Conservation (phyloP, 2,329 filamentous ascomycete genomes). For the Pseudogymnoascus sp. region DNA sequence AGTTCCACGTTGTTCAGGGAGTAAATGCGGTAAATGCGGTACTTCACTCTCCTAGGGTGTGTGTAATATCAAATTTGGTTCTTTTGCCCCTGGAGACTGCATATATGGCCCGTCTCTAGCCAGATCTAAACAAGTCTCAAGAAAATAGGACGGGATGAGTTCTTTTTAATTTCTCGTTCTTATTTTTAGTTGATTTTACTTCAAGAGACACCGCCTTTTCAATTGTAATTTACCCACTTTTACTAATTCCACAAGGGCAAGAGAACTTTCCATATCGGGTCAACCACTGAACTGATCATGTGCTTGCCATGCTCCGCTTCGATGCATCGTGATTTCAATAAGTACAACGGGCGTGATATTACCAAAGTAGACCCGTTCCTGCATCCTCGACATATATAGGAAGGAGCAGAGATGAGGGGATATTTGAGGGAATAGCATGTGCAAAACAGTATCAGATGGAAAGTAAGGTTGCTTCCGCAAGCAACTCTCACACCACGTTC, state of each 20-base stretch:
- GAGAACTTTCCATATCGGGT: conserved; percentile 6
- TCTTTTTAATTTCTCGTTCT: neutral
- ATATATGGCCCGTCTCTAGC: neutral
- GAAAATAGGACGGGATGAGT: neutral
- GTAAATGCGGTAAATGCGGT: neutral
- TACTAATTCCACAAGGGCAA: conserved; percentile 7
- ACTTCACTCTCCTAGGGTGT: neutral
- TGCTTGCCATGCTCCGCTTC: conserved; percentile 1
- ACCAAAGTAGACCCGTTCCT: neutral
- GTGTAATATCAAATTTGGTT: conserved; percentile 6
- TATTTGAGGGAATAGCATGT: neutral
- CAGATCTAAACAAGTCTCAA: neutral
- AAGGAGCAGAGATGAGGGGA: neutral
- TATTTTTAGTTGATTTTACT: neutral
- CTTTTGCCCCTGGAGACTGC: neutral
- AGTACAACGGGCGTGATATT: conserved; percentile 3
- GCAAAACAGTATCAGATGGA: neutral
- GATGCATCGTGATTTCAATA: conserved; percentile 10
- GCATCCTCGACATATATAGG: neutral
- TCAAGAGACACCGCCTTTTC: neutral
- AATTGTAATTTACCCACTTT: conserved; percentile 9
- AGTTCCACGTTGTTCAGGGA: conserved; percentile 4
- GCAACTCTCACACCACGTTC: neutral
- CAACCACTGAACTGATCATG: conserved; percentile 3
- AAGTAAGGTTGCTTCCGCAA: neutral